These are phyloP conservation scores for Fomitopsis schrenkii DNA, from an alignment of 1,284 basidiomycete genomes.

Conservation along the genomic window DNA sequence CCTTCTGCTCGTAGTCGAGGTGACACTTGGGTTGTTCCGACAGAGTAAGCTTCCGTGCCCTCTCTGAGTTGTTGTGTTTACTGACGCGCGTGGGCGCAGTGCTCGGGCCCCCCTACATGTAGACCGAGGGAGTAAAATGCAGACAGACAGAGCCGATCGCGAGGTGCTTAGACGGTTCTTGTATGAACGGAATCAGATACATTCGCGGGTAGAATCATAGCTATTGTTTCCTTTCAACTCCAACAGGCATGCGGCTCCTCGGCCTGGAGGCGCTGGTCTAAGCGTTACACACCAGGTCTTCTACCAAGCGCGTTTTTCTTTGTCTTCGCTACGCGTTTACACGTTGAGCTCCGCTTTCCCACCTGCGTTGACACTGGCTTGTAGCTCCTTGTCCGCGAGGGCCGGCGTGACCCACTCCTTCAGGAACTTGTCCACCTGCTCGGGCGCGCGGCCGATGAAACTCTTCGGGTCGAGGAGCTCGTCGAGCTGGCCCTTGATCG, in stretches of 20 bases:
- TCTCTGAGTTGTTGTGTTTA: too few species aligned
- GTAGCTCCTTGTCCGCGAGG: conserved; percentile 62
- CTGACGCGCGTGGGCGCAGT: conserved; percentile 2
- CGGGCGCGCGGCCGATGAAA: conserved; percentile 88
- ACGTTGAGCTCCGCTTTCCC: conserved; percentile 33
- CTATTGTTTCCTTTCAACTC: too few species aligned
- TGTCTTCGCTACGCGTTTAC: conserved; percentile 7
- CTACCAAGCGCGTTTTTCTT: too few species aligned
- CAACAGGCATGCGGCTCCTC: too few species aligned
- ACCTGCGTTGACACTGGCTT: conserved; percentile 48
- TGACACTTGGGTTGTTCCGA: conserved; percentile 73
- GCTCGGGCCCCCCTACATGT: conserved; percentile 21
- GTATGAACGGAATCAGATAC: not conserved
- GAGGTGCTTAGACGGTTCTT: not conserved
- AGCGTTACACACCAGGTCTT: too few species aligned
- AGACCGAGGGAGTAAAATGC: too few species aligned
- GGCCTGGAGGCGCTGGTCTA: too few species aligned
- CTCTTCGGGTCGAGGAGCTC: conserved; percentile 74
- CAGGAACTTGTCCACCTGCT: conserved; percentile 91
- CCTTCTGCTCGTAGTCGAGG: conserved; percentile 87
- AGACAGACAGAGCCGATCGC: too few species aligned
- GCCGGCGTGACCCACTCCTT: conserved; percentile 90
- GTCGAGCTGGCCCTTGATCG: conserved; percentile 64
- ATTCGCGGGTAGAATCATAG: too few species aligned
- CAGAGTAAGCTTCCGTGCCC: conserved; percentile 39